Evolutionary conservation across 345 rosid genomes (phyloP).

Genomic region (Pistacia integerrima): DNA sequence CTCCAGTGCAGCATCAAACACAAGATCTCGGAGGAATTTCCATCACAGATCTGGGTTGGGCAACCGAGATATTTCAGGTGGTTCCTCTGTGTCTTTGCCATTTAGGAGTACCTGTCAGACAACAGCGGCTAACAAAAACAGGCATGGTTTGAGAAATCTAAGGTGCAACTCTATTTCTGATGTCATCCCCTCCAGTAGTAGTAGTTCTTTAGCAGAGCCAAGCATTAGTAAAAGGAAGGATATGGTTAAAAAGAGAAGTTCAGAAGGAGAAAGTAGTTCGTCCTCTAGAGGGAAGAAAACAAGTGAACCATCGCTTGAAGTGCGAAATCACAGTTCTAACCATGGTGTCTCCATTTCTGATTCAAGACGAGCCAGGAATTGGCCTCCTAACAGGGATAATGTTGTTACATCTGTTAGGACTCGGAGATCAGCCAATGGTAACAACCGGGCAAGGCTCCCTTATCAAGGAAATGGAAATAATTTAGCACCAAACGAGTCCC

Average conservation of each 20-base stretch:
- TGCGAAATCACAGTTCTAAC: conserved; percentile 36
- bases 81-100: conserved; percentile 39
- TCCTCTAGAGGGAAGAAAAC: conserved; percentile 58
- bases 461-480: conserved; percentile 49
- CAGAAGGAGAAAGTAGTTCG: conserved; percentile 71
- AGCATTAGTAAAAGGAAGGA: conserved; percentile 44
- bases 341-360: conserved; percentile 57
- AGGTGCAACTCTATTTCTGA: conserved; percentile 61
- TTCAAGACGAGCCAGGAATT: conserved; percentile 56
- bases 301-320: conserved; percentile 49
- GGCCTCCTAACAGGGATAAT: conserved; percentile 43
- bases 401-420: conserved; percentile 48
- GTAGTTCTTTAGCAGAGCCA: conserved; percentile 56
- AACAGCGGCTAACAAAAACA: conserved; percentile 36
- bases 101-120: conserved; percentile 46
- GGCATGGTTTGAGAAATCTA: conserved; percentile 47
- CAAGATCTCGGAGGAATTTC: conserved; percentile 48
- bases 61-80: conserved; percentile 35
- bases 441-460: conserved; percentile 41
- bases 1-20: conserved; percentile 48
- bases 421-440: conserved; percentile 45
- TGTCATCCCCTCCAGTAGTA: conserved; percentile 39
- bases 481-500: conserved; percentile 33
- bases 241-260: conserved; percentile 44
- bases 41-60: conserved; percentile 46